Percentiles rank a stretch among this genome's conserved stretches.
These are phyloP conservation scores for Aphanomyces cochlioides DNA, from an alignment of 352 stramenopile species.

Conservation along the genomic window DNA sequence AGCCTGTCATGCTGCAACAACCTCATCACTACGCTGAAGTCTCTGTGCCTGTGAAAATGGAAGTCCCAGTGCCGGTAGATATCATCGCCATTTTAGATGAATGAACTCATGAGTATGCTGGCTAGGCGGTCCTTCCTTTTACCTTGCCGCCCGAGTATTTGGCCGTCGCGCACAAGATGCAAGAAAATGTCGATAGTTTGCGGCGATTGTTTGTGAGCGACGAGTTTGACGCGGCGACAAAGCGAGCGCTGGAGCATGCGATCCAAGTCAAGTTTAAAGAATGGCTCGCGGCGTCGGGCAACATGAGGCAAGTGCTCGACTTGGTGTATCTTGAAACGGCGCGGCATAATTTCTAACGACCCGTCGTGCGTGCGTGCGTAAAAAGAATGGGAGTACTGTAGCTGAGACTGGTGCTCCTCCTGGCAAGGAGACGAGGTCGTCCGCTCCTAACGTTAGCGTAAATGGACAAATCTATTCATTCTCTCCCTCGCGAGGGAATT, in stretches of 20 bases:
- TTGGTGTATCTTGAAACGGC: conserved; percentile 71
- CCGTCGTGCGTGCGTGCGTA: too few relatives aligned
- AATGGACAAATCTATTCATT: too few relatives aligned
- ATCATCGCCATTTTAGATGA: not conserved
- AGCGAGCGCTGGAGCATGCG: conserved; percentile 75
- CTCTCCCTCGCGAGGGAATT: too few relatives aligned
- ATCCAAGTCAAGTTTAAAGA: conserved; percentile 84
- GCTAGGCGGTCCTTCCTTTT: conserved; percentile 44
- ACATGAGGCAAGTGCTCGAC: conserved; percentile 85
- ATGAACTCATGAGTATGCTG: not conserved
- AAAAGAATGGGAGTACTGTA: too few relatives aligned
- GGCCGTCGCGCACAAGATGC: conserved; percentile 54
- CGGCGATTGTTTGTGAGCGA: conserved; percentile 69
- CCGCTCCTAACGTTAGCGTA: too few relatives aligned
- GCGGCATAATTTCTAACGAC: not conserved
- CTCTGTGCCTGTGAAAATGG: conserved; percentile 62
- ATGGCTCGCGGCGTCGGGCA: conserved; percentile 82
- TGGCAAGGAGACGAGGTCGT: too few relatives aligned
- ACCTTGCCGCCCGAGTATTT: conserved; percentile 69
- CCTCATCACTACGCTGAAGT: conserved; percentile 61
- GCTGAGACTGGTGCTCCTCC: too few relatives aligned
- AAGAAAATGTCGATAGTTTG: conserved; percentile 71
- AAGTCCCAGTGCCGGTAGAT: not conserved
- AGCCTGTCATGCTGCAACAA: conserved; percentile 48
- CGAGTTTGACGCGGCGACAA: conserved; percentile 74